These are phyloP conservation scores for Mycosarcoma maydis DNA, from an alignment of 1,284 basidiomycete species.

Conservation along the genomic window DNA sequence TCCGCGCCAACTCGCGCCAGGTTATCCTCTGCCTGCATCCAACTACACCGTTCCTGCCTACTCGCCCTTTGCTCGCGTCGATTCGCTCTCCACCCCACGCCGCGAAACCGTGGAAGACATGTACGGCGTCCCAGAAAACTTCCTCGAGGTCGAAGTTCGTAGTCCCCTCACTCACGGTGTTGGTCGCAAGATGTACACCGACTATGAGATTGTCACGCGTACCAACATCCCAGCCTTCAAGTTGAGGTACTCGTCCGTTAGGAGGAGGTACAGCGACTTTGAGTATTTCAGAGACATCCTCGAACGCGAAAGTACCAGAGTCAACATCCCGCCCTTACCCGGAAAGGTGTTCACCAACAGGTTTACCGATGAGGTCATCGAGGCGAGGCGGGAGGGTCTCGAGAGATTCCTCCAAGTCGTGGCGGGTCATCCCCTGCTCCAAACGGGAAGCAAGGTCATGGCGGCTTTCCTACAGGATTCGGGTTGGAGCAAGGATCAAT, in stretches of 20 bases:
- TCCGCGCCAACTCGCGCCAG: constrained; percentile 42
- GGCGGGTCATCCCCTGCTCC: constrained; percentile 93
- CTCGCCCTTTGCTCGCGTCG: constrained; percentile 65
- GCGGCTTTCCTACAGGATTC: constrained; percentile 88
- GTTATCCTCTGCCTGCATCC: constrained; percentile 50
- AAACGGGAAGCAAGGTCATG: constrained; percentile 97
- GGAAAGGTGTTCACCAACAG: constrained; percentile 79
- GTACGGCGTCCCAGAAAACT: constrained; percentile 89
- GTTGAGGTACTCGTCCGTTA: constrained; percentile 89
- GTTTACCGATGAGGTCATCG: constrained; percentile 97
- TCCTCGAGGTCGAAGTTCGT: constrained; percentile 95
- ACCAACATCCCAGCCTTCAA: constrained; percentile 99
- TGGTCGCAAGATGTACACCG: constrained; percentile 93
- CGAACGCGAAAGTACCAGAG: constrained; percentile 93
- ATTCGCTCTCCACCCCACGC: constrained; percentile 48
- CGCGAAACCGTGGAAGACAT: constrained; percentile 80
- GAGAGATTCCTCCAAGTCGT: constrained; percentile 96
- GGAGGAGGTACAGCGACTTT: constrained; percentile 96
- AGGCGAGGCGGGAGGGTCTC: constrained; percentile 86
- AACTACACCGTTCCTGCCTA: constrained; percentile 55
- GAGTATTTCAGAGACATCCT: constrained; percentile 98
- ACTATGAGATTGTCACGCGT: constrained; percentile 98
- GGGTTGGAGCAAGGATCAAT: constrained; percentile 59
- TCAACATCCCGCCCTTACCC: constrained; percentile 95
- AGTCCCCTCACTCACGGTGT: constrained; percentile 91